phyloP scores from a whole-genome alignment of 108 stramenopile species.

The Cyclotella choctawhatcheeana region DNA sequence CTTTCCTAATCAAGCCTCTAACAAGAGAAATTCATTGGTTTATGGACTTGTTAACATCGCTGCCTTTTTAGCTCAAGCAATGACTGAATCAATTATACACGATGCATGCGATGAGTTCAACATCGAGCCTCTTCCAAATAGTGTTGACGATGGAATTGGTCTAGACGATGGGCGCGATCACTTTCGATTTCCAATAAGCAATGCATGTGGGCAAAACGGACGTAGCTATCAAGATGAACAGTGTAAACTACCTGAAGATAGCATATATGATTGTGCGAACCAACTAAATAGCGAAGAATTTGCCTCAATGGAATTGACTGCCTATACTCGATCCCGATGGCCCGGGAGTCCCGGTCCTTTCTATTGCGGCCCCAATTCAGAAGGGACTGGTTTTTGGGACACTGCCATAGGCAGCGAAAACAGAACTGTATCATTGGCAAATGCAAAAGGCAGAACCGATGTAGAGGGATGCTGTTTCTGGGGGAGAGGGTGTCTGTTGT shows the following conservation, averaged over 20 bases:
- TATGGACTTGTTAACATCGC: constrained; percentile 57
- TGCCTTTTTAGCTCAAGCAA: constrained; percentile 56
- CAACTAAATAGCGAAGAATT: constrained; percentile 36
- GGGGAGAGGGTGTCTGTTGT: constrained; percentile 50
- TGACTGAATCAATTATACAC: constrained; percentile 57
- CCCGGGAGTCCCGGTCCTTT: constrained; percentile 41
- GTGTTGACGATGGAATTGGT: constrained; percentile 31
- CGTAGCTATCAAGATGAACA: constrained; percentile 35
- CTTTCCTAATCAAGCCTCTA: no score
- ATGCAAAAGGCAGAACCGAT: constrained; percentile 41
- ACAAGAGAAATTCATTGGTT: constrained; percentile 35
- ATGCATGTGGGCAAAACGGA: constrained; percentile 49
- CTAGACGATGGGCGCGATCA: constrained; percentile 43
- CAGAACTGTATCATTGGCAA: constrained; percentile 27
- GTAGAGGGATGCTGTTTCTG: constrained; percentile 61
- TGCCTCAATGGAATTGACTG: constrained; percentile 32
- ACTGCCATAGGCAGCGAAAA: constrained; percentile 25
- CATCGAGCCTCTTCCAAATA: constrained; percentile 30
- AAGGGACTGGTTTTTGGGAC: constrained; percentile 43
- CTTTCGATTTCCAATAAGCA: constrained; percentile 41
- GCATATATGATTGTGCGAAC: constrained; percentile 28
- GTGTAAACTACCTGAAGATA: constrained; percentile 22
- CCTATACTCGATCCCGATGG: constrained; percentile 31
- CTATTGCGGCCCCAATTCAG: constrained; percentile 47
- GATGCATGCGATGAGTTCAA: constrained; percentile 60